These are phyloP conservation scores for Sordaria brevicollis DNA, from an alignment of 495 filamentous ascomycete genomes.

Conservation along the genomic window DNA sequence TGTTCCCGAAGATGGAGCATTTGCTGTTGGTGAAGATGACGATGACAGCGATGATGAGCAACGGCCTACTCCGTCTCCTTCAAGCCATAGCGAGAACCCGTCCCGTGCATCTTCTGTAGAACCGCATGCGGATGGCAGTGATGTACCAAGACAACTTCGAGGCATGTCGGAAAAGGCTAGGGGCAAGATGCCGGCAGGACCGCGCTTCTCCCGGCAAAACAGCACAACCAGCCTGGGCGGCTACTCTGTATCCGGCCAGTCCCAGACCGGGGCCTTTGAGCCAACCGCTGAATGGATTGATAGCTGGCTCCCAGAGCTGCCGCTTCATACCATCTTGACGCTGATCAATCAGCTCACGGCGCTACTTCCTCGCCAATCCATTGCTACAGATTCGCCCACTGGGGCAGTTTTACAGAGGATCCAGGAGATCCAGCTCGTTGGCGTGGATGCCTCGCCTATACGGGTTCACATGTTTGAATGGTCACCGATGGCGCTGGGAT, in stretches of 20 bases:
- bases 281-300: constrained; percentile 81
- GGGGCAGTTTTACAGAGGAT: constrained; percentile 28
- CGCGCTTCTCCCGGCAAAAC: constrained; percentile 82
- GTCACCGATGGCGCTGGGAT: constrained; percentile 84
- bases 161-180: constrained; percentile 98
- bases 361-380: constrained; percentile 31
- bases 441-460: constrained; percentile 64
- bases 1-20: constrained; percentile 72
- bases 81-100: constrained; percentile 57
- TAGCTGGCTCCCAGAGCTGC: constrained; percentile 84
- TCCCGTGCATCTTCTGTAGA: constrained; percentile 69
- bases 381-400: constrained; percentile 24
- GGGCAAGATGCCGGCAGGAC: constrained; percentile 89
- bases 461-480: constrained; percentile 90
- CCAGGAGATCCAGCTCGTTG: constrained; percentile 34
- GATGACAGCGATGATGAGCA: constrained; percentile 71
- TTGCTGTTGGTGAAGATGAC: constrained; percentile 77
- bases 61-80: constrained; percentile 57
- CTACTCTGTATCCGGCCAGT: constrained; percentile 44
- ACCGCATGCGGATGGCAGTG: constrained; percentile 52
- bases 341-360: constrained; percentile 55
- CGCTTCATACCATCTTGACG: constrained; percentile 81
- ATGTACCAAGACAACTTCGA: constrained; percentile 76
- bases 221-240: constrained; percentile 76
- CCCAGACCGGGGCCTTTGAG: constrained; percentile 52